phyloP scores from a whole-genome alignment of 768 basidiomycete species.

The Amylocystis lapponica region DNA sequence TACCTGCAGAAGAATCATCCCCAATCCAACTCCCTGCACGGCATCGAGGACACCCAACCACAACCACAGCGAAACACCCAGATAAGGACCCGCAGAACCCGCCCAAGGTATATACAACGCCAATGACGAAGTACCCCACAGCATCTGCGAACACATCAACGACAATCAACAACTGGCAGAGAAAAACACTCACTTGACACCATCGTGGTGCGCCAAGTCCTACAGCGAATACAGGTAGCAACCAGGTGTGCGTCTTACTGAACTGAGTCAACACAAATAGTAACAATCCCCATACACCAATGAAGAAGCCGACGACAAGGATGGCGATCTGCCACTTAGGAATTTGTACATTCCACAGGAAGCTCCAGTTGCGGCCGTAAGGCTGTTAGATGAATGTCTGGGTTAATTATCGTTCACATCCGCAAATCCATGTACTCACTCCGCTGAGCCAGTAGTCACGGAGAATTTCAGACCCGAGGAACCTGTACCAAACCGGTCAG shows the following conservation, averaged over 20 bases:
- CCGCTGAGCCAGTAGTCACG: slow-evolving; percentile 92
- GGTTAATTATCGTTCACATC: neutral
- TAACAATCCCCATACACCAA: slow-evolving; percentile 78
- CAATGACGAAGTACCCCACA: slow-evolving; percentile 93
- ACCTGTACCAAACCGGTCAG: slow-evolving; percentile 30
- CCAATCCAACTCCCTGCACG: slow-evolving; percentile 89
- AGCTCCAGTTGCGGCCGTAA: slow-evolving; percentile 92
- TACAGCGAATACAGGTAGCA: slow-evolving; percentile 91
- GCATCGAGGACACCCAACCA: slow-evolving; percentile 96
- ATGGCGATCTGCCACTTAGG: slow-evolving; percentile 79
- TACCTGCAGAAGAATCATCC: slow-evolving; percentile 80
- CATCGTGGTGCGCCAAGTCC: slow-evolving; percentile 91
- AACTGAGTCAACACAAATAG: slow-evolving; percentile 74
- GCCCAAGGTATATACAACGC: slow-evolving; percentile 95
- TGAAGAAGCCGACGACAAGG: slow-evolving; percentile 78
- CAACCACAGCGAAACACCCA: slow-evolving; percentile 86
- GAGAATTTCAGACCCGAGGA: slow-evolving; percentile 86
- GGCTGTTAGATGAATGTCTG: slow-evolving; percentile 42
- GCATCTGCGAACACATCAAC: slow-evolving; percentile 44
- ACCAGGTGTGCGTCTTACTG: slow-evolving; percentile 93
- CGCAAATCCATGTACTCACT: slow-evolving; percentile 37
- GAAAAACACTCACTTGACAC: slow-evolving; percentile 66
- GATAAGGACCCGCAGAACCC: slow-evolving; percentile 77
- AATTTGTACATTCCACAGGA: slow-evolving; percentile 83
- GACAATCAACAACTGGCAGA: neutral